Base-by-base conservation (phyloP, 2,329 filamentous ascomycete species). In the Hypoxylon sp. region DNA sequence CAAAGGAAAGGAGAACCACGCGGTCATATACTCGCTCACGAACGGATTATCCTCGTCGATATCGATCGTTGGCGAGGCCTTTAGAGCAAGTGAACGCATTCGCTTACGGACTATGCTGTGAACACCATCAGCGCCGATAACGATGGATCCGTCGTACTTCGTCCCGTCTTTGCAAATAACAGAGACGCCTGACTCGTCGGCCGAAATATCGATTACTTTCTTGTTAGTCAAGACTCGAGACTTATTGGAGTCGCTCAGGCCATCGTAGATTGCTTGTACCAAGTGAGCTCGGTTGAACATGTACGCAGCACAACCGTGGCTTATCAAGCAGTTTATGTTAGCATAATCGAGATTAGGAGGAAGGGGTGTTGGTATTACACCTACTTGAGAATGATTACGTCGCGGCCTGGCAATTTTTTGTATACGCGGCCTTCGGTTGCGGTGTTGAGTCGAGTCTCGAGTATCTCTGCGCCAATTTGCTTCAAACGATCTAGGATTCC, bases 101-200 rank as follows among this genome's bases (percentile, higher is more conserved):
- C 43, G 32, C 11, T 53, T 16, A 0, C 70, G 62, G 7, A 61
- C 57, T 2, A 43, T 2, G 41, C 69, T 72, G 45, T 71, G 61
- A 2, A 61, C 63, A 2, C 70, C 65, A 32, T 71, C 69, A 6
- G 69, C 69, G 14, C 69, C 67, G 25, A 72, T 50, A 16, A 70
- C 50, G n/a, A 71, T 58, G 1, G 63, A 64, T 16, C 68, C 70
- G 2, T 68, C 53, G 45, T 69, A 66, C 14, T n/a, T 34, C 3
- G 61, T 68, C 4, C 64, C 70, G 25, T 71, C 70, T 9, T 45
- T 54, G 25, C 65, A 69, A 16, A 39, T 43, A 3, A 71, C 66
- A 2, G 41, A 34, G 4, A 67, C 66, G 8, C 68, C 68, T 4
- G 32, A 47, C 11, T 63, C 63, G 30, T 59, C 50, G 3, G 55